Base-by-base conservation (phyloP, 2,329 filamentous ascomycete species). In the Trichothecium roseum region DNA sequence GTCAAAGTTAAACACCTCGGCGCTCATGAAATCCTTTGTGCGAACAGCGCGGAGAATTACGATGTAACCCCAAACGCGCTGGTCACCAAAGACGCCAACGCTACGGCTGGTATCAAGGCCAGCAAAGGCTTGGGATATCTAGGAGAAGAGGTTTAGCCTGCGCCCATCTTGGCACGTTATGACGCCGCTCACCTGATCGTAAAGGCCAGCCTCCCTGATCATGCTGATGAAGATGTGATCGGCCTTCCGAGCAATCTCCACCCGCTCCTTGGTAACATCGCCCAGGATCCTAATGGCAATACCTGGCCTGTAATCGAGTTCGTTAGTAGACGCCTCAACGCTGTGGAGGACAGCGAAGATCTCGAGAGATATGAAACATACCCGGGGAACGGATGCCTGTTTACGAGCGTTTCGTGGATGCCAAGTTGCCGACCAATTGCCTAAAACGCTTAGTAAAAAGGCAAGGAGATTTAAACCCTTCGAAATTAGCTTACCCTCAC, bases 211-310 rank as follows among this genome's bases (percentile, higher is more conserved):
- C 37, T 74, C 72, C 48, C 65, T 68, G 60, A 89, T 88, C 69
- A 80, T 78, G 42, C 70, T 68, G 46, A 88, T 86, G 61, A 84
- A 88, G 51, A 89, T 88, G 50, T 75, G 53, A 49, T 88, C 84
- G 2, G 83, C 84, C 53, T 82, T 66, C n/a, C 84, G 65, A 3
- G 77, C 84, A 43, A 94, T 91, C 37, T 76, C 74, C 13, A 94
- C 81, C 29, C 81, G 74, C 53, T 88, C 82, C 3, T 68, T 70
- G 2, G 84, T 94, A 12, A 94, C 79, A 47, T 93, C 87, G 26
- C 88, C 88, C 1, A 94, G 65, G 40, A 94, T 81, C 36, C 84
- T 72, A 45, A 91, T 83, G 12, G 74, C 85, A 41, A 93, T 76
- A 35, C 61, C 72, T 0, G 66, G 81, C 28, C 82, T 39, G 6